Evolutionary conservation across 2,329 filamentous ascomycete genomes (phyloP).

Genomic region (Colletotrichum somersetense): DNA sequence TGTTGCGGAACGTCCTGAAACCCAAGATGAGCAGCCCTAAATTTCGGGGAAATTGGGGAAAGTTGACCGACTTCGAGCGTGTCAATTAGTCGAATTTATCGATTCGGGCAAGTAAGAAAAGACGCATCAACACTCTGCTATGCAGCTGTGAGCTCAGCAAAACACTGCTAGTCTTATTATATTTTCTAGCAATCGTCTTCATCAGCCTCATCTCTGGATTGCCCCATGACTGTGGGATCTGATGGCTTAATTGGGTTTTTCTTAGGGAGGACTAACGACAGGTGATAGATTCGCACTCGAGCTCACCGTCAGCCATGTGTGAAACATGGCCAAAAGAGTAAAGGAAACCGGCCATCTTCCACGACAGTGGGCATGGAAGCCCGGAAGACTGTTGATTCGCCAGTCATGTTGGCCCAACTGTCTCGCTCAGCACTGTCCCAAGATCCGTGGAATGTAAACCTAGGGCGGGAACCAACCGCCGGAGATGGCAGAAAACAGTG

Average conservation of each 20-base stretch:
- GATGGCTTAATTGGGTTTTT: fast-evolving
- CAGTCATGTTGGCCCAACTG: too few species aligned
- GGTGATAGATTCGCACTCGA: not conserved
- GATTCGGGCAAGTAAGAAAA: not conserved
- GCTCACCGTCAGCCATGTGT: not conserved
- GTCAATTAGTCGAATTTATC: not conserved
- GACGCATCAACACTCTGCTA: not conserved
- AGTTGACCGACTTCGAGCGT: too few species aligned
- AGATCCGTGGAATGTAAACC: too few species aligned
- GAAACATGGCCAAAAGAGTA: not conserved
- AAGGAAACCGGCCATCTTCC: not conserved
- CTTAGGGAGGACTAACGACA: not conserved
- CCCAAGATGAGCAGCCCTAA: not conserved
- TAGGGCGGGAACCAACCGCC: not conserved
- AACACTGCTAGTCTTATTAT: not conserved
- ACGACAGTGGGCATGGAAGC: not conserved
- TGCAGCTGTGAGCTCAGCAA: not conserved
- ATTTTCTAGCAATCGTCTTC: not conserved
- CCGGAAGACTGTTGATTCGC: not conserved
- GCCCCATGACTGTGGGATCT: too few species aligned
- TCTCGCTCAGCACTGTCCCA: not conserved
- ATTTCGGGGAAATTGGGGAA: fast-evolving
- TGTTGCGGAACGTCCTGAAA: too few species aligned
- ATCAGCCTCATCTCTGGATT: not conserved
- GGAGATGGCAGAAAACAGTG: not conserved